Base-by-base conservation (phyloP, 2,329 filamentous ascomycete species). In the Cadophora gregata region DNA sequence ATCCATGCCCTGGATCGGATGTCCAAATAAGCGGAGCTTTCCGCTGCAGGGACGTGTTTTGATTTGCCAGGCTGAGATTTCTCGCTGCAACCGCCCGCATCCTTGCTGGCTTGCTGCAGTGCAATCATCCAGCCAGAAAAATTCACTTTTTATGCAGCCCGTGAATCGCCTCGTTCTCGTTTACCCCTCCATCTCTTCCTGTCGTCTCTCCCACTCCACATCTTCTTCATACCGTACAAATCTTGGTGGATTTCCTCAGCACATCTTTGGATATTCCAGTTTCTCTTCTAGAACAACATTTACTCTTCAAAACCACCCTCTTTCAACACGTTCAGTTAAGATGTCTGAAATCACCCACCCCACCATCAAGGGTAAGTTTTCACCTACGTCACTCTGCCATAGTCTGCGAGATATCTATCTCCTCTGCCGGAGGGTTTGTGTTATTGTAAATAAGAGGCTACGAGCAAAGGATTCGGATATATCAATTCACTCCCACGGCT, bases 281-380 rank as follows among this genome's bases (percentile, higher is more conserved):
- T 5, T 14, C n/a, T 36, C n/a, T 51, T 42, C 31, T 10, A 24
- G 9, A 7, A 62, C 19, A 53, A 6, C 10, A 38, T 16, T n/a
- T 38, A 27, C 16, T 4, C 19, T 27, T 29, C 47, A 4, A 36
- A 50, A 51, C 8, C 33, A 29, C 33, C 25, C 25, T 61, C 25
- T 48, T n/a, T 42, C 55, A 38, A 58, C 51, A 21, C 14, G 47
- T 25, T 19, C 58, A 7, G 48, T 19, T 16, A 63, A 42, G 24
- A 86, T 85, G 84, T 80, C 81, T 72, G 85, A 86, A 72, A 84
- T 86, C 75, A 81, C 80, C 66, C 85, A 87, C 80, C 78, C 78
- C 75, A 87, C 85, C 77, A 87, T 87, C 80, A 80, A 86, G 80
- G 84, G 85, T 86, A 81, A 69, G 83, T 59, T 60, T 36, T 42